Evolutionary conservation across 225 moss, liverwort and hornwort genomes (phyloP).

Genomic region (Antitrichia curtipendula): DNA sequence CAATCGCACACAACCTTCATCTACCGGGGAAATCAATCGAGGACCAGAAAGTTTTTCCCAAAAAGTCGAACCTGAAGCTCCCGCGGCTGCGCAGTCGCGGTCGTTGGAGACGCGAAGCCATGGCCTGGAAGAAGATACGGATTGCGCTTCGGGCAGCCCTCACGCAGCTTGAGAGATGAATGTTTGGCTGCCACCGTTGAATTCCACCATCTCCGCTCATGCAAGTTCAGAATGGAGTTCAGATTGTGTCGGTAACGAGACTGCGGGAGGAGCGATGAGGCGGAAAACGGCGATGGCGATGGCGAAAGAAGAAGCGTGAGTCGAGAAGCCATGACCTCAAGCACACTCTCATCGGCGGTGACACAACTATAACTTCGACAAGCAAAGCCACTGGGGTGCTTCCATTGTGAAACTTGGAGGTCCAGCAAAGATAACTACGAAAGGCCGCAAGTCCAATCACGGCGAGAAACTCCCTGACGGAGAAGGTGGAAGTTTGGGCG

Average conservation of each 20-base stretch:
- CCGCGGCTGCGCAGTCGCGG: not conserved
- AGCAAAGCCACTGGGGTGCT: not conserved
- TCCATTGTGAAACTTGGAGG: not conserved
- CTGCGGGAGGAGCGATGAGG: not conserved
- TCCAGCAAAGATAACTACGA: not conserved
- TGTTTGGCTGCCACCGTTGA: not conserved
- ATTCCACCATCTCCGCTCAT: not conserved
- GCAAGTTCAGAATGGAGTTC: not conserved
- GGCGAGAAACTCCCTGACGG: not conserved
- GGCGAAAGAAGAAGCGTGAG: not conserved
- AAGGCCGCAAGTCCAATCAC: not conserved
- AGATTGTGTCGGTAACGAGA: not conserved
- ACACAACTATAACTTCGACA: not conserved
- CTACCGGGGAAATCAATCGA: not conserved
- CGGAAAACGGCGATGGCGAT: not conserved
- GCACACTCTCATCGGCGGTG: not conserved
- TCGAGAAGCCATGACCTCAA: slow-evolving; percentile 3
- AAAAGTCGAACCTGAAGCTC: not conserved
- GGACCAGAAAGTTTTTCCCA: not conserved
- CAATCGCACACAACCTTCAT: not conserved
- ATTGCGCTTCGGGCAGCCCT: not conserved
- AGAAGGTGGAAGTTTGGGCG: not conserved
- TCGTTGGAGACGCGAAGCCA: not conserved
- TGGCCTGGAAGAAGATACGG: not conserved
- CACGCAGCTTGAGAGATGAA: not conserved